Evolutionary conservation across 2,329 filamentous ascomycete species (phyloP), one percentile per base, ranked within the genome.

Genomic region (Aspergillus vadensis): DNA sequence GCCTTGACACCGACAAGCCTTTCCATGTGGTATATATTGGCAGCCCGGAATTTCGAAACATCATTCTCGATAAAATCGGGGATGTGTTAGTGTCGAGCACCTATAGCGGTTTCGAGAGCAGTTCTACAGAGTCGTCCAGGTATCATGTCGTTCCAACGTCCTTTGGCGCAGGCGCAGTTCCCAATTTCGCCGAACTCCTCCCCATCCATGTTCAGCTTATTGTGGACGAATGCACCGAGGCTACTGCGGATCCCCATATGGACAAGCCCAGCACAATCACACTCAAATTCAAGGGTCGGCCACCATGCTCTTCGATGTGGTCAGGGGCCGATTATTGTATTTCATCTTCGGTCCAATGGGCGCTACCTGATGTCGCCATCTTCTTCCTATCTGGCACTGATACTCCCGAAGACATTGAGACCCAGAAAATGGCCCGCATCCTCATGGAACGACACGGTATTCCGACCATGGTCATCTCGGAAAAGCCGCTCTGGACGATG

Each of bases 131-230:
- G 55, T 77, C 78, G 15, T 79, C 79, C 38, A 75, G 78, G 47
- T 82, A 79, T 63, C 80, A 81, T 67, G 76, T 82, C 58, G 76
- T 82, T 38, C 80, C 80, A 10, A 79, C 80, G 9, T 79, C 79
- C 0, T 81, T 79, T 66, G 80, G 79, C 49, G 73, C 75, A 38
- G 79, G 76, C 21, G 72, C 77, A 27, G 70, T 77, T 36, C 76
- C 80, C 6, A 80, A 80, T 43, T 79, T 79, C 67, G 80, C 80
- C 14, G 79, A 82, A 53, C 76, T 82, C 25, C 76, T 82, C 25
- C 79, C 78, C 30, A 80, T 77, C 50, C 76, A 77, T 69, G 74
- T 80, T 15, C 79, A 81, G 62, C 73, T 82, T 14, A 74, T 80
- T 54, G 79, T 82, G 39, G 79, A 82, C 50, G 79, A 81, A 60